Evolutionary conservation across 1,284 basidiomycete genomes (phyloP), one percentile per base, ranked within the genome.

Genomic region (Porodaedalea pini): DNA sequence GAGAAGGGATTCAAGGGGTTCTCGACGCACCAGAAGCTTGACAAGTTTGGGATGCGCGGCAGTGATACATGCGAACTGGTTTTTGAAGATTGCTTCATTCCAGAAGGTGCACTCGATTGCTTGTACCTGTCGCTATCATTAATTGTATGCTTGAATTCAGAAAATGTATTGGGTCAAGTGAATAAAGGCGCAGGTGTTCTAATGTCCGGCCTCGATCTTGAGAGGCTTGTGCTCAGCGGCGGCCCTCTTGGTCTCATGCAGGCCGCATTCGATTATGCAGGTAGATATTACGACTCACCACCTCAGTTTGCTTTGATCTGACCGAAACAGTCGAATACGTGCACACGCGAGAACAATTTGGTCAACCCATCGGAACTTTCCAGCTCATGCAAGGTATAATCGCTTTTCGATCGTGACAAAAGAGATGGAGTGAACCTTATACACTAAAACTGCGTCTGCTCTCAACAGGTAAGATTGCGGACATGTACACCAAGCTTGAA

Each of bases 11-110:
- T 85, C 70, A 71, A 80, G 34, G 95, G 95, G 4, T 98, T 98
- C 73, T 90, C 90, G 13, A 91, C 91, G 1, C 86, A 90, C 63
- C 91, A 89, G 63, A 94, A 94, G 66, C 77, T 98, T 19, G 94
- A 98, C 74, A 98, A 98, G 71, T 86, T 98, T 66, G 94, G 94
- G 0, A 98, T 98, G 94, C 78, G 95, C 61, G 95, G 95, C 40
- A 92, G 89, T 57, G 94, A 97, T 67, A 98, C 94, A 0, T 94
- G 92, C 66, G 94, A 97, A 71, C 76, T 98, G 29, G 87, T 96
- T 32, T 98, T 98, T 64, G 92, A 97, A 66, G 81, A 94, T 65
- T 94, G 94, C 64, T 81, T 88, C 64, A 87, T 97, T 2, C 92
- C 94, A 1, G 84, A 88, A 68, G 86, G 90, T 89, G 55, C 57